Evolutionary conservation across 805 yeast species (phyloP), one percentile per base, ranked within the genome.

Genomic region (Monosporozyma yasuniensis): DNA sequence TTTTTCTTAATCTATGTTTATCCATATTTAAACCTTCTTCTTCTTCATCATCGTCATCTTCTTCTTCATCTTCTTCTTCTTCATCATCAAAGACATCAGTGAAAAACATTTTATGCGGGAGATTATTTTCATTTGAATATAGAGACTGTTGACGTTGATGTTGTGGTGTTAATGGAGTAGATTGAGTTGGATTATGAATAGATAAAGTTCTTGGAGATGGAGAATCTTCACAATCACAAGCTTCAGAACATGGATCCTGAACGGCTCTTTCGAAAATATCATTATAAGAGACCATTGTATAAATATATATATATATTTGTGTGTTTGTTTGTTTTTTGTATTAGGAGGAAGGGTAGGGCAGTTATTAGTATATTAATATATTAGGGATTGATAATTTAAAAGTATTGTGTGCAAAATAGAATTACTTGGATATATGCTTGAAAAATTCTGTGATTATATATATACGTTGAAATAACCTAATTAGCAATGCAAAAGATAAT

Each of bases 231-330:
- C 34, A 49, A 54, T 58, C 63, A 52, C 66, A 60, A 50, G 64
- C 55, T 47, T 50, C 55, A 42, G 60, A 47, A 50, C 67, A 49
- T 39, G 63, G 61, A 52, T 61, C 59, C 51, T 60, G 61, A 14
- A 61, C 61, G 25, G 61, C 50, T 48, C 63, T 52, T 50, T 63
- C 67, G 45, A 63, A 63, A 25, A 63, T 63, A 46, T 52, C 44
- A 5, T 28, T 25, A 25, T 25, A 25, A 25, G 27, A 25, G 8
- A 25, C 8, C 27, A 25, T 25, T 25, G 27, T 16, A 42, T 37
- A n/a, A n/a, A n/a, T n/a, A n/a, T n/a, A n/a, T n/a, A n/a, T n/a
- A n/a, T n/a, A n/a, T n/a, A n/a, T 30, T 4, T 21, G n/a, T 22
- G 25, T 45, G 44, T 10, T 41, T 41, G 11, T 25, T 35, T 16